These are phyloP conservation scores for Pinus taeda DNA, from an alignment of 75 land plant species.

Conservation along the genomic window DNA sequence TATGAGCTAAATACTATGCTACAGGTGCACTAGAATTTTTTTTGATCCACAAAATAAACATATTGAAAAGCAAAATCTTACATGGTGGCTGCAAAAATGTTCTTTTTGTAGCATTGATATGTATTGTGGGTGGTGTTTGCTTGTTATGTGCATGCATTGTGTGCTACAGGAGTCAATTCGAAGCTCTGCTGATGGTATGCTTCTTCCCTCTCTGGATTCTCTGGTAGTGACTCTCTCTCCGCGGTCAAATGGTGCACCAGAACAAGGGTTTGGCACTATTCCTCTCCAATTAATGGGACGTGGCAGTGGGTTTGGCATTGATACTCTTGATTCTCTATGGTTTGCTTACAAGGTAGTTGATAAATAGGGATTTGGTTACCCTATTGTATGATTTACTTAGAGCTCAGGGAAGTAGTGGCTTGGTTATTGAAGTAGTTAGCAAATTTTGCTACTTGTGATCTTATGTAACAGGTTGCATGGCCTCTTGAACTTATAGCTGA, in stretches of 20 bases:
- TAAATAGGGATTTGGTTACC: background rate
- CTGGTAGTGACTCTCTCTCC: conserved; percentile 65
- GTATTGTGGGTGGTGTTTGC: background rate
- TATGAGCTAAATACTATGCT: conserved; percentile 89
- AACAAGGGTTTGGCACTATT: conserved; percentile 10
- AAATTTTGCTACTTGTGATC: conserved; percentile 1
- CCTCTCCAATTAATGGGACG: conserved; percentile 49
- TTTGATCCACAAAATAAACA: conserved; percentile 1
- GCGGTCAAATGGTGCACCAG: conserved; percentile 13
- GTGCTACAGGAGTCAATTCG: conserved; percentile 78
- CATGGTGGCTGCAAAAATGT: background rate
- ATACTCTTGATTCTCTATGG: conserved; percentile 65
- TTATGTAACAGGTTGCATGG: conserved; percentile 76
- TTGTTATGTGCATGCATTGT: conserved; percentile 8
- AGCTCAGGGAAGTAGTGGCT: background rate
- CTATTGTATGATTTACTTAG: conserved; percentile 1
- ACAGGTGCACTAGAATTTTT: conserved; percentile 48
- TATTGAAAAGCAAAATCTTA: background rate
- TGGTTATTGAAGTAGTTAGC: background rate
- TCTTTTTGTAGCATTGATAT: background rate
- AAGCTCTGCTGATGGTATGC: conserved; percentile 83
- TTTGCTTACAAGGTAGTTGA: conserved; percentile 75
- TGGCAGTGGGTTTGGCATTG: conserved; percentile 54
- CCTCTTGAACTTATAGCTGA: conserved; percentile 95
- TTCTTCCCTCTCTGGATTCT: conserved; percentile 76